Evolutionary conservation across 2,329 filamentous ascomycete genomes (phyloP), one percentile per base, ranked within the genome.

Genomic region (Penicillium rolfsii): DNA sequence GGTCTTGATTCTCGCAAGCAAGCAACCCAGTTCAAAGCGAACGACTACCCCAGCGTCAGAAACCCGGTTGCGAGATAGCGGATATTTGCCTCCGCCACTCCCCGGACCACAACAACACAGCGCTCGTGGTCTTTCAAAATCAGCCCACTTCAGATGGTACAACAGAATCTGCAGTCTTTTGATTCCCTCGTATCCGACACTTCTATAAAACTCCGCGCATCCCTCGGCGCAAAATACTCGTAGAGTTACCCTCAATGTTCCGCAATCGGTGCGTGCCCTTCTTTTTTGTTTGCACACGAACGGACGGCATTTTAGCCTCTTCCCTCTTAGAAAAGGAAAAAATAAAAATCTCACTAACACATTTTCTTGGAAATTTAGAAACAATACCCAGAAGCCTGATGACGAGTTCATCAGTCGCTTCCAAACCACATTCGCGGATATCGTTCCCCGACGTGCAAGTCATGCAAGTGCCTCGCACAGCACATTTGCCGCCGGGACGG

Each of bases 341-440:
- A 58, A 60, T 55, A 11, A 36, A 14, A 33, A 14, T 6, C n/a
- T 38, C 7, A 35, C 48, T 52, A 22, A 52, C 36, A 26, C 16
- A 8, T 24, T 38, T 26, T 41, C 60, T 52, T 55, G 55, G 26
- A 28, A 49, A 53, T 68, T 60, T 68, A 91, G 89, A 79, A 91
- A 86, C 72, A 92, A 86, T 76, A 88, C 90, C 58, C 91, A 93
- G 77, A 96, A 96, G 81, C 93, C 93, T 58, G 88, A 87, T 76
- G 90, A 93, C 74, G 91, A 93, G 71, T 84, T 97, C 73, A 88
- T 95, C 75, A 88, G 88, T 78, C 88, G 87, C 76, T 97, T 97
- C 80, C 91, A 91, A 76, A 87, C 91, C 71, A 88, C 87, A 68
- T 97, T 96, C 72, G 90, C 91, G 50, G 87, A 93, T 70, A 82